Evolutionary conservation across 2,329 filamentous ascomycete genomes (phyloP).

Genomic region (Botrytis cinerea): DNA sequence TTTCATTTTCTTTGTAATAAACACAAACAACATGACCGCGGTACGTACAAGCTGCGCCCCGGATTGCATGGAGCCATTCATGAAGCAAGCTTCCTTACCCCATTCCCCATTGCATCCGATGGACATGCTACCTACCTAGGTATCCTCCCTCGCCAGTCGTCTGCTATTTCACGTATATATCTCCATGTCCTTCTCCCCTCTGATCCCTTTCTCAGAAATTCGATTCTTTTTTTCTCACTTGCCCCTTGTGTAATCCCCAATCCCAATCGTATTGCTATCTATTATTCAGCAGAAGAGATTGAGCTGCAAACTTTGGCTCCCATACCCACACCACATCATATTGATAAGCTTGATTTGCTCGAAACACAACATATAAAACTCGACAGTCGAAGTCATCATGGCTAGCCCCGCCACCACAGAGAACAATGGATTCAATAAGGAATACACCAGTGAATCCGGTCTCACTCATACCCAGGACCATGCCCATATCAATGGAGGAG

Average conservation of each 20-base stretch:
- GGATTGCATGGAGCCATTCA: neutral
- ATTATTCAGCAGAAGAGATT: neutral
- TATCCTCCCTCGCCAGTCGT: neutral
- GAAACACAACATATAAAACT: neutral
- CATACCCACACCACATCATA: neutral
- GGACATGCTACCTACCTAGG: neutral
- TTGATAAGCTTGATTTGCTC: neutral
- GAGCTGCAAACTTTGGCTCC: neutral
- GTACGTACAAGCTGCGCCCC: neutral
- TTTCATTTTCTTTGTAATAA: neutral
- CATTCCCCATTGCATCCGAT: neutral
- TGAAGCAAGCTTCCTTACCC: neutral
- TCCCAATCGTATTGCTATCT: neutral
- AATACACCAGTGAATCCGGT: slow-evolving; percentile 27
- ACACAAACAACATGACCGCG: neutral
- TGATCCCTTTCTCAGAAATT: neutral
- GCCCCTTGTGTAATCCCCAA: neutral
- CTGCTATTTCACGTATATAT: slow-evolving; percentile 13
- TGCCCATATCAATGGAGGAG: slow-evolving; percentile 22
- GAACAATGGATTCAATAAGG: slow-evolving; percentile 30
- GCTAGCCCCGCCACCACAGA: slow-evolving; percentile 33
- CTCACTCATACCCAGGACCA: slow-evolving; percentile 29
- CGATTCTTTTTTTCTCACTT: neutral
- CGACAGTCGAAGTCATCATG: slow-evolving; percentile 29
- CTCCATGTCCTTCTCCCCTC: neutral